Percentiles rank a stretch among this genome's conserved stretches.
These are phyloP conservation scores for Cryoendolithus antarcticus DNA, from an alignment of 2,329 filamentous ascomycete species.

Conservation along the genomic window DNA sequence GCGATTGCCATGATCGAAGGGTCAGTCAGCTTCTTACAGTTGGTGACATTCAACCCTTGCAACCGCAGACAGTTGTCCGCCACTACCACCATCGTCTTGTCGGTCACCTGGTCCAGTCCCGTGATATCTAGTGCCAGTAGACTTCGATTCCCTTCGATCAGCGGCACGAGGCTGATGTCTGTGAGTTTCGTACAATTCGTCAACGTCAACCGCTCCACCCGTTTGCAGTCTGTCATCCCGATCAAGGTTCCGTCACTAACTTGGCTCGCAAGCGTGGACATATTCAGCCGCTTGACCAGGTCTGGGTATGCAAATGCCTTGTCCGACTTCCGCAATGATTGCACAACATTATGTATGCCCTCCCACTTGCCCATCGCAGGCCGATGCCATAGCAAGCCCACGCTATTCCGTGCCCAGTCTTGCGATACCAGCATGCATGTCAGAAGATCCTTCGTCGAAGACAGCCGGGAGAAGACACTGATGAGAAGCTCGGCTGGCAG, in stretches of 20 bases:
- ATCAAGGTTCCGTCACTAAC: conserved; percentile 84
- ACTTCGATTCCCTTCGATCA: conserved; percentile 67
- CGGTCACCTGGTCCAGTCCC: conserved; percentile 65
- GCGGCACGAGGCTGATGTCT: conserved; percentile 66
- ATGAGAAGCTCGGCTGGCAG: conserved; percentile 93
- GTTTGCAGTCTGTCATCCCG: conserved; percentile 72
- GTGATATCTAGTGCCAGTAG: conserved; percentile 86
- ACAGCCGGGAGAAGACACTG: conserved; percentile 76
- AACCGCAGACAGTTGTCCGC: conserved; percentile 71
- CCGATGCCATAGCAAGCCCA: conserved; percentile 88
- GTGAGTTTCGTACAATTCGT: conserved; percentile 80
- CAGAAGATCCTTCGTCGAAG: conserved; percentile 58
- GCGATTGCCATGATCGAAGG: conserved; percentile 73
- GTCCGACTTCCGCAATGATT: conserved; percentile 57
- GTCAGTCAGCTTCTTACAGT: conserved; percentile 73
- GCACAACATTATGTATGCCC: conserved; percentile 69
- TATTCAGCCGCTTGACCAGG: conserved; percentile 82
- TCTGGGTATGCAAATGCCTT: conserved; percentile 82
- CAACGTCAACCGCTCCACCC: conserved; percentile 82
- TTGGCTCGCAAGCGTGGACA: conserved; percentile 62
- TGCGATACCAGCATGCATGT: conserved; percentile 91
- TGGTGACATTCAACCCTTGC: conserved; percentile 86
- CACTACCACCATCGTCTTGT: conserved; percentile 64
- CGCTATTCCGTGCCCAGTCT: conserved; percentile 82
- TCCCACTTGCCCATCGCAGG: conserved; percentile 80